A percentile compares a stretch with the other conserved stretches of the same genome.
Conservation (phyloP, 352 stramenopile species). For the Phytopythium cucurbitacearum region DNA sequence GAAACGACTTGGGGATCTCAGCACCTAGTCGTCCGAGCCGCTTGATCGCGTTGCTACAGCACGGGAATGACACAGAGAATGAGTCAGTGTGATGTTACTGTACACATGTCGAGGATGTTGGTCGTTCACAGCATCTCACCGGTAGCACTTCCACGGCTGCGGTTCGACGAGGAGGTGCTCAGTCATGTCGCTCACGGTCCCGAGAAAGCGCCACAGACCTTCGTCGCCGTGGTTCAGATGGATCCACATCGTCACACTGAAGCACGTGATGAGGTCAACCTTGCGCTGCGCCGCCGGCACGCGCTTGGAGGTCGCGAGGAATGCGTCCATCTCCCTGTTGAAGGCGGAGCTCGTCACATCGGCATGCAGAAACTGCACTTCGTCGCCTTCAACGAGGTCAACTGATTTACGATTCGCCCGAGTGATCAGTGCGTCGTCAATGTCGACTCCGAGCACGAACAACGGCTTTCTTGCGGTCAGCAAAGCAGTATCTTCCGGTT, state of each 20-base stretch:
- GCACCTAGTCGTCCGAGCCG: slow-evolving; percentile 51
- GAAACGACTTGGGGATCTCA: slow-evolving; percentile 52
- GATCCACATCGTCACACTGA: slow-evolving; percentile 88
- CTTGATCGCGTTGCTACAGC: slow-evolving; percentile 57
- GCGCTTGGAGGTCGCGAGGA: slow-evolving; percentile 40
- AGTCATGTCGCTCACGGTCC: slow-evolving; percentile 51
- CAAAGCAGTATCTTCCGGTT: slow-evolving; percentile 1
- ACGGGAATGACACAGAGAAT: slow-evolving; percentile 1
- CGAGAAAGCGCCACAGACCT: slow-evolving; percentile 68
- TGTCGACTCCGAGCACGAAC: slow-evolving; percentile 65
- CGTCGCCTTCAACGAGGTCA: slow-evolving; percentile 18
- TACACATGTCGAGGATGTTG: background rate
- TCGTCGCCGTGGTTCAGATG: slow-evolving; percentile 84
- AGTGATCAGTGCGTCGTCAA: slow-evolving; percentile 65
- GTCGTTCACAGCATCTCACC: slow-evolving; percentile 22
- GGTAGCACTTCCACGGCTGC: slow-evolving; percentile 85
- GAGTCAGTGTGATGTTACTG: background rate
- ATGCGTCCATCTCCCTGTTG: slow-evolving; percentile 30
- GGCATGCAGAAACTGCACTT: slow-evolving; percentile 45
- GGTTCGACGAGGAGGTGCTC: slow-evolving; percentile 75
- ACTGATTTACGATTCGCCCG: slow-evolving; percentile 41
- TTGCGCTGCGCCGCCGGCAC: slow-evolving; percentile 20
- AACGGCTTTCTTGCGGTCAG: slow-evolving; percentile 32
- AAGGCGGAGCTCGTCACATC: slow-evolving; percentile 57
- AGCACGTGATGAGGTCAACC: slow-evolving; percentile 76